These are phyloP conservation scores for Candida dajiaensis DNA, from an alignment of 805 yeast species.

Conservation along the genomic window DNA sequence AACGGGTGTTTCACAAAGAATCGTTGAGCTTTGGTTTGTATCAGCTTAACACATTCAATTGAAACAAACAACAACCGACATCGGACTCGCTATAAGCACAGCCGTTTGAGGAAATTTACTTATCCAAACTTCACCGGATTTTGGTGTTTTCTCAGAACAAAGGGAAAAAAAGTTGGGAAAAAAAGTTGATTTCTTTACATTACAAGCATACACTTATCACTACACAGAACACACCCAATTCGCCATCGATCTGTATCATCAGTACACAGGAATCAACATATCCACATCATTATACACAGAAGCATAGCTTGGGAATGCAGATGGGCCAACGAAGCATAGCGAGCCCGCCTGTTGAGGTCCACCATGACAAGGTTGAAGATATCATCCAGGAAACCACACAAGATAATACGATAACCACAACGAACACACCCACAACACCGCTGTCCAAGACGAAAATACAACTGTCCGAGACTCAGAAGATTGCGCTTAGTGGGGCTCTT, in stretches of 20 bases:
- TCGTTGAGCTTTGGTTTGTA: neutral
- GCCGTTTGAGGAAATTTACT: neutral
- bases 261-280: neutral
- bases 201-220: neutral
- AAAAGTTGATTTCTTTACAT: neutral
- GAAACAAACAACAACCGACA: neutral
- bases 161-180: neutral
- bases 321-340: neutral
- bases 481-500: slow-evolving; percentile 86
- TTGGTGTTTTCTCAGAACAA: neutral
- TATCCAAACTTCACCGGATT: neutral
- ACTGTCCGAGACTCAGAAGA: slow-evolving; percentile 45
- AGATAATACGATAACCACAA: slow-evolving; percentile 5
- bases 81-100: neutral
- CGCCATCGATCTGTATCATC: neutral
- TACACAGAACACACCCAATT: neutral
- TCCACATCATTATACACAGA: neutral
- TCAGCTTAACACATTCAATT: neutral
- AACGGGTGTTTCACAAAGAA: neutral
- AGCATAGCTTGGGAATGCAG: neutral
- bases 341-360: neutral
- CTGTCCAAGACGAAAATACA: slow-evolving; percentile 3
- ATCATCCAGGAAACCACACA: slow-evolving; percentile 6
- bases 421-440: slow-evolving; percentile 8
- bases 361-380: slow-evolving; percentile 6